Conservation (phyloP, 305 asterid species). For the Fraxinus angustifolia region DNA sequence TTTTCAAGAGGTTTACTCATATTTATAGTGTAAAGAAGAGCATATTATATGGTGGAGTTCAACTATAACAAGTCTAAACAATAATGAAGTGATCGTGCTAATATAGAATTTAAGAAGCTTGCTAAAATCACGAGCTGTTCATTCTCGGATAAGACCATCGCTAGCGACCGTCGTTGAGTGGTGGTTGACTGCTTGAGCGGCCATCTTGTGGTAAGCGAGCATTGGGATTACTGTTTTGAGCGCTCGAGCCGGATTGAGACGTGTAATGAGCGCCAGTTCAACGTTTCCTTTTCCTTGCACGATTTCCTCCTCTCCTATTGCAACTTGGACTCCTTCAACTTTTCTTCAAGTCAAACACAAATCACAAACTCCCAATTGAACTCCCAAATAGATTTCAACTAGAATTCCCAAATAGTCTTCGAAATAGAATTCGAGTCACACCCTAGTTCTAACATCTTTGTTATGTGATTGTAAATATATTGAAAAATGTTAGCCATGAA, state of each 20-base stretch:
- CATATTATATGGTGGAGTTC: neutral
- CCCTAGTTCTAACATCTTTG: neutral
- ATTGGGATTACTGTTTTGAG: neutral
- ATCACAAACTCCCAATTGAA: neutral
- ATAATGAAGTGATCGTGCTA: neutral
- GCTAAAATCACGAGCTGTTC: neutral
- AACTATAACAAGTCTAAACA: neutral
- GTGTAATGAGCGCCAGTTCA: neutral
- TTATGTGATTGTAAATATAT: neutral
- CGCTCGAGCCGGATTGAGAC: neutral
- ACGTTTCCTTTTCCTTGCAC: neutral
- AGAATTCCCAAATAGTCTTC: neutral
- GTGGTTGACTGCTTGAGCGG: neutral
- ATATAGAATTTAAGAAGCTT: neutral
- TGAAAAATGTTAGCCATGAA: neutral
- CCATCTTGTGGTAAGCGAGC: neutral
- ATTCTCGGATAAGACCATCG: neutral
- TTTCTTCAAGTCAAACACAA: neutral
- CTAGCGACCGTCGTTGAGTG: neutral
- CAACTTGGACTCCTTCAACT: neutral
- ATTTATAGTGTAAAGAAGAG: neutral
- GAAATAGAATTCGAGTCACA: neutral
- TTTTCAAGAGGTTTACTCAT: neutral
- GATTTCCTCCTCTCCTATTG: neutral
- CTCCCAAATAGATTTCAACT: neutral